Evolutionary conservation across 2,329 filamentous ascomycete genomes (phyloP).

Genomic region (Cercospora nicotianae): DNA sequence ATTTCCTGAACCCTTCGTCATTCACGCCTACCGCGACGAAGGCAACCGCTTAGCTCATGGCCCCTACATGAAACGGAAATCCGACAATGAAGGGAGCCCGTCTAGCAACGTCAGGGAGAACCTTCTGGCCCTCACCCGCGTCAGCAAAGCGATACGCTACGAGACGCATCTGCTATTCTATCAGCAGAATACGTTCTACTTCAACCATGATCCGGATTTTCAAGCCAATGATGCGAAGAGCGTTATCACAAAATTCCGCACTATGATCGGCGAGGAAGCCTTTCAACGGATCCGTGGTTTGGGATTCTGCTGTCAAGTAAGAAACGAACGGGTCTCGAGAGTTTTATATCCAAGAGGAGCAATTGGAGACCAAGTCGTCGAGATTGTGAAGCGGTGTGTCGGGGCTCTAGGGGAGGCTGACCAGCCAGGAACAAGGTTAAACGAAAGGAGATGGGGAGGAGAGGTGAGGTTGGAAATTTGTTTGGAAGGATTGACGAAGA

Average conservation of each 20-base stretch:
- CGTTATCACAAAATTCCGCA: not conserved
- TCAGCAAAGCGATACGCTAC: constrained; percentile 7
- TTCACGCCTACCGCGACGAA: constrained; percentile 13
- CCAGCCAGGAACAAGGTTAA: not conserved
- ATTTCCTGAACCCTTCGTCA: not conserved
- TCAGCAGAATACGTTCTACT: constrained; percentile 9
- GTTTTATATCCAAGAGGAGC: not conserved
- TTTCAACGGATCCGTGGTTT: not conserved
- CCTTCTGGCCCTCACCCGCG: constrained; percentile 6
- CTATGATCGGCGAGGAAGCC: not conserved
- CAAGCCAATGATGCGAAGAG: constrained; percentile 5
- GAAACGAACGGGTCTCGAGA: not conserved
- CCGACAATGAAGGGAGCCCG: not conserved
- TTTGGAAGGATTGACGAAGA: not conserved
- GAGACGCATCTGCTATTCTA: constrained; percentile 15
- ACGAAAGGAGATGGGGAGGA: not conserved
- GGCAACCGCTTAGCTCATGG: constrained; percentile 7
- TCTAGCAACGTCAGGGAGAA: not conserved
- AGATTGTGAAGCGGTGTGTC: not conserved
- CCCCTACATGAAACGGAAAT: not conserved
- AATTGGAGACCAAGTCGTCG: not conserved
- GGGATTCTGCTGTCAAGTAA: not conserved
- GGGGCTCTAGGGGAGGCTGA: not conserved
- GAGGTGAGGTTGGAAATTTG: not conserved
- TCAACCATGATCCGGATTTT: constrained; percentile 8